phyloP scores from a whole-genome alignment of 805 yeast genomes.

The Candida tallmaniae region DNA sequence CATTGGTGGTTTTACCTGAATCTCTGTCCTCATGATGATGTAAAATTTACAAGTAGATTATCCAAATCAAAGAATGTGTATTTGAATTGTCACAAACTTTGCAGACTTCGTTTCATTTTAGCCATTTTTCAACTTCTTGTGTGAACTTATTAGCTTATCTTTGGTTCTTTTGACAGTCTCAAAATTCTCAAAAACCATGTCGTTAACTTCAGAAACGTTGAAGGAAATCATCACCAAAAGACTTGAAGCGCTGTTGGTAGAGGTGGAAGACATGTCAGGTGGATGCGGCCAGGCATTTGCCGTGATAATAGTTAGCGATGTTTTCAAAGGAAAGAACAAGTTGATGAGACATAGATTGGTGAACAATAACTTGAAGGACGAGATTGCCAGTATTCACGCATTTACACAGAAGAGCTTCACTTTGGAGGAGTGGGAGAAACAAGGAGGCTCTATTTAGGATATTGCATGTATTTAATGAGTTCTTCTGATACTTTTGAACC shows the following conservation, averaged over 20 bases:
- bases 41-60: no score
- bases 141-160: no score
- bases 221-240: conserved; percentile 48
- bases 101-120: neutral
- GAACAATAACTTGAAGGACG: conserved; percentile 74
- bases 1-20: no score
- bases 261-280: conserved; percentile 75
- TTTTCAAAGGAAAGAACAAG: conserved; percentile 77
- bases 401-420: conserved; percentile 91
- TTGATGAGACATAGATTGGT: conserved; percentile 84
- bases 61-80: no score
- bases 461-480: neutral
- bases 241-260: conserved; percentile 59
- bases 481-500: no score
- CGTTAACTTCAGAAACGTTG: conserved; percentile 38
- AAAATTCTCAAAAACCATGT: conserved; percentile 16
- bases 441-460: no score
- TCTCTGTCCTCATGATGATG: no score
- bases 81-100: no score
- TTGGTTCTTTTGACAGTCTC: no score
- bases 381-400: conserved; percentile 85
- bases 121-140: no score
- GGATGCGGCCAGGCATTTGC: conserved; percentile 99
- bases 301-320: conserved; percentile 71
- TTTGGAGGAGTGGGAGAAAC: conserved; percentile 72